phyloP scores from a whole-genome alignment of 2,329 filamentous ascomycete species.

The Aspergillus spinulosporus region DNA sequence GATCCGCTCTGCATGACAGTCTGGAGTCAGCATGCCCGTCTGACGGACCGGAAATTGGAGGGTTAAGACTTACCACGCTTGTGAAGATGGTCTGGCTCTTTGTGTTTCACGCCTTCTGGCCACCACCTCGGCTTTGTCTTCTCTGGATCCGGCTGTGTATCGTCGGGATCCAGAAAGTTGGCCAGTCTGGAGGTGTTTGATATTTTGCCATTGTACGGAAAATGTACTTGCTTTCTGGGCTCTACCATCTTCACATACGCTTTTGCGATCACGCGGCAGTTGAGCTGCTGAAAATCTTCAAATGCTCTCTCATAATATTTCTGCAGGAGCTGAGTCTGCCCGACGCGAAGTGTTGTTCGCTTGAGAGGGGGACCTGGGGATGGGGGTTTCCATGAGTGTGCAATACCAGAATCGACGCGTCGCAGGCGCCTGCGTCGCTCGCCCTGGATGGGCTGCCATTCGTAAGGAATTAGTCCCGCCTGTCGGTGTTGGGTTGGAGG shows the following conservation, averaged over 20 bases:
- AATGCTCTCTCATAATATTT: conserved; percentile 43
- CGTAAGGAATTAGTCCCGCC: conserved; percentile 33
- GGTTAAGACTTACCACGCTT: conserved; percentile 39
- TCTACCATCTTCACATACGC: conserved; percentile 46
- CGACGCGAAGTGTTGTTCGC: conserved; percentile 32
- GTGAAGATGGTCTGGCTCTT: conserved; percentile 48
- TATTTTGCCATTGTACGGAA: conserved; percentile 47
- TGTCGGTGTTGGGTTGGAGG: conserved; percentile 19
- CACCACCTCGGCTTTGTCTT: conserved; percentile 45
- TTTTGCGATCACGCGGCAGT: conserved; percentile 45
- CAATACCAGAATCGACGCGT: conserved; percentile 19
- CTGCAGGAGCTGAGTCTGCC: conserved; percentile 29
- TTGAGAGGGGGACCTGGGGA: conserved; percentile 23
- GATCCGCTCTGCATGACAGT: conserved; percentile 35
- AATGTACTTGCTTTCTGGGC: conserved; percentile 46
- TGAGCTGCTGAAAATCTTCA: conserved; percentile 43
- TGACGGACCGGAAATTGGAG: neutral
- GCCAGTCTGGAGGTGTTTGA: neutral
- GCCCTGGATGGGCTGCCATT: conserved; percentile 32
- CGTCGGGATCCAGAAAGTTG: conserved; percentile 26
- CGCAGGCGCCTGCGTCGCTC: conserved; percentile 30
- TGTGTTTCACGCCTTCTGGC: conserved; percentile 43
- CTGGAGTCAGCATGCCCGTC: neutral
- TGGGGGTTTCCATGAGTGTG: conserved; percentile 21
- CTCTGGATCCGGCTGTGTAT: conserved; percentile 35